Conservation (phyloP, 106 monocot species). For the Dioscorea zingiberensis region DNA sequence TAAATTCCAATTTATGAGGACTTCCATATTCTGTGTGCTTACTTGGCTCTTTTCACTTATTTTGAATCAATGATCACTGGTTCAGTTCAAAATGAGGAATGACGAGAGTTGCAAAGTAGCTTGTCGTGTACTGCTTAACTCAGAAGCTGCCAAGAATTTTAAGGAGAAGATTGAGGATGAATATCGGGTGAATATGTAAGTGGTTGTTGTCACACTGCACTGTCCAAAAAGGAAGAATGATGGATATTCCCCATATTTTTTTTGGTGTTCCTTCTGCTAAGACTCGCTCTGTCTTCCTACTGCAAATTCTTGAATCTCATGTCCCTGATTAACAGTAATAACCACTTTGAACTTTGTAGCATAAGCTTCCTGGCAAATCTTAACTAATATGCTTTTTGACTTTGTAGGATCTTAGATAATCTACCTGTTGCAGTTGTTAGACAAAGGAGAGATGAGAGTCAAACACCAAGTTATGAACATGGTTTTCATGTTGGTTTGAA, state of each 20-base stretch:
- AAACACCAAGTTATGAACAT: slow-evolving; percentile 37
- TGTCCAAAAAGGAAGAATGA: too few relatives aligned
- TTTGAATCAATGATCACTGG: too few relatives aligned
- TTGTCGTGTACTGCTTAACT: slow-evolving; percentile 35
- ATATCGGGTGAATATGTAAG: slow-evolving; percentile 44
- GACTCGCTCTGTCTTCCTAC: too few relatives aligned
- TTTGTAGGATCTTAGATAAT: slow-evolving; percentile 61
- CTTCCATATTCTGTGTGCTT: too few relatives aligned
- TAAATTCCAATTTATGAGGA: too few relatives aligned
- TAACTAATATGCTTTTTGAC: background rate
- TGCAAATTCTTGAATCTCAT: too few relatives aligned
- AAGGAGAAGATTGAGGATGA: slow-evolving; percentile 69
- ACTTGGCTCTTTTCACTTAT: too few relatives aligned
- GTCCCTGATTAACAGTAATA: too few relatives aligned
- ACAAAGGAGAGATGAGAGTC: slow-evolving; percentile 45
- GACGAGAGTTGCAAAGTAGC: slow-evolving; percentile 59
- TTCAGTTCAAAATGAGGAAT: slow-evolving; percentile 55
- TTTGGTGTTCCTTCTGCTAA: too few relatives aligned
- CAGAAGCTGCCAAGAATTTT: slow-evolving; percentile 50
- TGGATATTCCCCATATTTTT: too few relatives aligned
- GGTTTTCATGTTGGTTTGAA: slow-evolving; percentile 41
- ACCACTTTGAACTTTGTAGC: too few relatives aligned
- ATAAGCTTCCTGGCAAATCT: background rate
- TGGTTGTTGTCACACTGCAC: background rate
- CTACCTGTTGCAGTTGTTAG: slow-evolving; percentile 65